Base-by-base conservation (phyloP, 805 yeast species). In the Grigorovia transvaalensis region DNA sequence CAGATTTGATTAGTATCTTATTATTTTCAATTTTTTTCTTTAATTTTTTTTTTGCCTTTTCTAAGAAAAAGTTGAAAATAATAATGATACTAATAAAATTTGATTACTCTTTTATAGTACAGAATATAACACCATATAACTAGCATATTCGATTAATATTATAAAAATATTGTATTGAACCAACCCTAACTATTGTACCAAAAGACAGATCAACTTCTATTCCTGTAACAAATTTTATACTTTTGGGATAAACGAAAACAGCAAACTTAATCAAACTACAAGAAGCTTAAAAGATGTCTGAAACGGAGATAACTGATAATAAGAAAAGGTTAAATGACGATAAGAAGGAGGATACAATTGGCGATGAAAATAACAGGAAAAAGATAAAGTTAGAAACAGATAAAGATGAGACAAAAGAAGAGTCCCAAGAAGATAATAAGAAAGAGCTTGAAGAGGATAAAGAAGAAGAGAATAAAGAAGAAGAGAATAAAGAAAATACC, bases 401-500 rank as follows among this genome's bases (percentile, higher is more conserved):
- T 11, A 43, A 44, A 20, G 11, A 33, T 18, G 48, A 38, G 13
- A 47, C 15, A n/a, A 49, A 45, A 41, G 45, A 35, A 30, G 23
- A 30, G 17, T 11, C 45, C 15, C 29, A 23, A 29, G 49, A 45
- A 17, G 19, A 20, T 18, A 20, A 48, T 35, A 40, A 50, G 43
- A 54, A 55, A 18, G 51, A 53, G 23, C 19, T 49, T 35, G 50
- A 51, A n/a, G 66, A 58, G 49, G 61, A 63, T 19, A 56, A 53
- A 15, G 49, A 54, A 44, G 60, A 60, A 47, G 59, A 58, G 49
- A 62, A 63, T 19, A 56, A 53, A 15, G 49, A 54, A 44, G 60
- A 60, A 47, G 59, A 56, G 20, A 61, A 47, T 20, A 47, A 27
- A 48, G n/a, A 19, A n/a, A 43, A 47, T n/a, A 51, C 52, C 9